These are phyloP conservation scores for Marchantia polymorpha DNA, from an alignment of 225 moss, liverwort and hornwort species.

Conservation along the genomic window DNA sequence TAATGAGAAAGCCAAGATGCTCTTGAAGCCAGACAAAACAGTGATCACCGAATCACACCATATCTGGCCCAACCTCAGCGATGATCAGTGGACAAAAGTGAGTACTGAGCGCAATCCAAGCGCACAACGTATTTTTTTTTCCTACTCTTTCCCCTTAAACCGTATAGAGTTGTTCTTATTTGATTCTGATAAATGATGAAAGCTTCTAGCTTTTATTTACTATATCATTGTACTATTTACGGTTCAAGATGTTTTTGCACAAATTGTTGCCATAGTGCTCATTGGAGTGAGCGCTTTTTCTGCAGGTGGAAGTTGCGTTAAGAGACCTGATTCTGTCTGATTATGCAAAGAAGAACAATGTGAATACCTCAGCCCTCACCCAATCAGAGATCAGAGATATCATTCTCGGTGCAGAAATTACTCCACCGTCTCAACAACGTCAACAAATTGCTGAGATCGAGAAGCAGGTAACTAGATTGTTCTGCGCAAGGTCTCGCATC, in stretches of 20 bases:
- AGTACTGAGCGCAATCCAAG: background rate
- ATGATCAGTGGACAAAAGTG: constrained; percentile 98
- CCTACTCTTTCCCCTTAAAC: too few relatives aligned
- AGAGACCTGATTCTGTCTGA: constrained; percentile 98
- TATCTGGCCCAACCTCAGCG: constrained; percentile 97
- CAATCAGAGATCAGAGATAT: constrained; percentile 99
- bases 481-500: too few relatives aligned
- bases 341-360: constrained; percentile 99
- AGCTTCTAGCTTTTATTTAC: too few relatives aligned
- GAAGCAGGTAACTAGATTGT: constrained; percentile 63
- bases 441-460: constrained; percentile 99
- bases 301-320: constrained; percentile 89
- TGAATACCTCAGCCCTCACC: constrained; percentile 96
- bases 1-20: constrained; percentile 99
- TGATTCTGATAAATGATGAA: too few relatives aligned
- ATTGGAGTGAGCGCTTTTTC: background rate
- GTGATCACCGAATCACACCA: constrained; percentile 97
- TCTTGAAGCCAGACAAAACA: constrained; percentile 96
- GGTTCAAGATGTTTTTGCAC: too few relatives aligned
- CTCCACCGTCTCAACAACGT: constrained; percentile 96
- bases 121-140: too few relatives aligned
- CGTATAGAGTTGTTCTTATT: too few relatives aligned
- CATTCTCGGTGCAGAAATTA: constrained; percentile 98
- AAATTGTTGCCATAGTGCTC: too few relatives aligned
- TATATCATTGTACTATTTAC: background rate